Evolutionary conservation across 2,329 filamentous ascomycete species (phyloP).

Genomic region (Xylariaceae sp.): DNA sequence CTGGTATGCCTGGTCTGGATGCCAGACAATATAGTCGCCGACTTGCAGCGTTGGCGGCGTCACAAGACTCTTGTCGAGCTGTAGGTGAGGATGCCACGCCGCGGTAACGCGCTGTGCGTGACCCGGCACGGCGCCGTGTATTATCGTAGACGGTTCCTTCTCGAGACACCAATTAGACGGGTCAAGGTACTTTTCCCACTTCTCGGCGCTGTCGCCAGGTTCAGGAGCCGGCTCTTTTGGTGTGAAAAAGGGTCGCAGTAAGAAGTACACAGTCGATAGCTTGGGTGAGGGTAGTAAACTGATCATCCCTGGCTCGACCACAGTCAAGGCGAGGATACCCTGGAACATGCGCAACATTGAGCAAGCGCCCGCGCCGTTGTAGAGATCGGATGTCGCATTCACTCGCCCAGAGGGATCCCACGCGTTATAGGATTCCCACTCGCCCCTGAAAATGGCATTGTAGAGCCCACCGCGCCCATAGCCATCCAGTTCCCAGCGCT

Average conservation of each 20-base stretch:
- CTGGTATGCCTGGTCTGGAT: slow-evolving; percentile 52
- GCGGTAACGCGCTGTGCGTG: slow-evolving; percentile 54
- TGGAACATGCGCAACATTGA: slow-evolving; percentile 57
- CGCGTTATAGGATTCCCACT: slow-evolving; percentile 52
- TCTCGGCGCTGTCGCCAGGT: slow-evolving; percentile 20
- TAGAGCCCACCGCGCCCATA: slow-evolving; percentile 57
- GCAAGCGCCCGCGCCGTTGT: slow-evolving; percentile 53
- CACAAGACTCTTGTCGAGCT: slow-evolving; percentile 48
- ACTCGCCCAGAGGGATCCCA: slow-evolving; percentile 51
- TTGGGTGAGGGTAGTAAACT: slow-evolving; percentile 44
- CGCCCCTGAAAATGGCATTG: slow-evolving; percentile 47
- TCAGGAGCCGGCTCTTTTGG: slow-evolving; percentile 40
- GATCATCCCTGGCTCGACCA: slow-evolving; percentile 44
- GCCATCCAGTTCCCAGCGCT: slow-evolving; percentile 65
- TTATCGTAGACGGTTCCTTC: slow-evolving; percentile 47
- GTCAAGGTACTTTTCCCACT: slow-evolving; percentile 48
- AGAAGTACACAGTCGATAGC: slow-evolving; percentile 43
- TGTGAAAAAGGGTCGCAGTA: slow-evolving; percentile 49
- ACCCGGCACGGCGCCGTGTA: slow-evolving; percentile 53
- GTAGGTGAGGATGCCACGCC: slow-evolving; percentile 52
- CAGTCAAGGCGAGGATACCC: slow-evolving; percentile 49
- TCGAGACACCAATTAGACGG: slow-evolving; percentile 39
- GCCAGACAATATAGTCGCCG: slow-evolving; percentile 55
- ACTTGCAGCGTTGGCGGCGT: slow-evolving; percentile 50
- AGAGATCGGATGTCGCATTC: slow-evolving; percentile 49